These are phyloP conservation scores for Larix sibirica DNA, from an alignment of 83 land plant species.

Conservation along the genomic window DNA sequence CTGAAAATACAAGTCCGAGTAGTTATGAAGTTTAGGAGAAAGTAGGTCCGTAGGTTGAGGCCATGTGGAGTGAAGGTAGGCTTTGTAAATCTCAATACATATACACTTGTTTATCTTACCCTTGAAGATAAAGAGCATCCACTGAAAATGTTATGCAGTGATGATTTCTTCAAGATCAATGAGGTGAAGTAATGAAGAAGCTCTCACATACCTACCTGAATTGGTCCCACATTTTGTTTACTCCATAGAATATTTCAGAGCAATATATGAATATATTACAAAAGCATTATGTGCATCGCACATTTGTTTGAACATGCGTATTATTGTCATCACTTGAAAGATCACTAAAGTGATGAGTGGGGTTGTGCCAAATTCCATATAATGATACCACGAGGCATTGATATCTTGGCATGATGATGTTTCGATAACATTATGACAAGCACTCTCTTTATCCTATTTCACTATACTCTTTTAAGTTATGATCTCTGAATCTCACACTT, in stretches of 20 bases:
- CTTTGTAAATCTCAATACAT: not conserved
- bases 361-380: too few species aligned
- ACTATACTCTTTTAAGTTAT: not conserved
- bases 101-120: not conserved
- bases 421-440: not conserved
- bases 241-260: not conserved
- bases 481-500: not conserved
- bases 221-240: not conserved
- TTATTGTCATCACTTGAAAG: not conserved
- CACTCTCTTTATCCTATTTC: not conserved
- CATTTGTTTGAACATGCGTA: not conserved
- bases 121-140: not conserved
- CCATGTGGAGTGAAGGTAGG: not conserved
- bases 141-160: not conserved
- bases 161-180: not conserved
- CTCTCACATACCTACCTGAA: not conserved
- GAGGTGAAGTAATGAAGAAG: not conserved
- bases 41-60: not conserved
- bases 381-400: not conserved
- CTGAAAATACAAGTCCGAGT: not conserved
- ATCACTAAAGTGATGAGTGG: not conserved
- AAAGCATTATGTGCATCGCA: not conserved
- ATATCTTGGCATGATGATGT: not conserved
- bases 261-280: not conserved
- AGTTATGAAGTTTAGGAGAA: not conserved